A percentile compares a stretch with the other conserved stretches of the same genome.
phyloP scores from a whole-genome alignment of 768 basidiomycete species.

The Mycena galericulata region DNA sequence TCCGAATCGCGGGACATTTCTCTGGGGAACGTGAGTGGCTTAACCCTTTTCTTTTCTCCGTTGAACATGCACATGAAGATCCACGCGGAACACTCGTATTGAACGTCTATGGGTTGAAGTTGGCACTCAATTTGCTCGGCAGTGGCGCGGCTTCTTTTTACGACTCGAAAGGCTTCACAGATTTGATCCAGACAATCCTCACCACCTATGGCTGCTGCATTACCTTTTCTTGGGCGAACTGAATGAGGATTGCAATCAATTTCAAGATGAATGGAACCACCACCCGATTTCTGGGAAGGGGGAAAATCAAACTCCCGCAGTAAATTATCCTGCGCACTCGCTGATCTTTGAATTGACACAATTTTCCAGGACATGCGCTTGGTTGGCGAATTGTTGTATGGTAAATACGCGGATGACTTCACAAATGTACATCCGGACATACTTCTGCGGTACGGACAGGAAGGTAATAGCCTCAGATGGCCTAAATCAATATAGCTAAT shows the following conservation, averaged over 20 bases:
- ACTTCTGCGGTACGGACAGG: background rate
- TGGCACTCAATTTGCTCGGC: background rate
- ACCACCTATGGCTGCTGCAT: background rate
- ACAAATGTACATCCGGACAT: background rate
- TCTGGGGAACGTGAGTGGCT: background rate
- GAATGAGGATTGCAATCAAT: background rate
- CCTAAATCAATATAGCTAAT: background rate
- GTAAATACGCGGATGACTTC: background rate
- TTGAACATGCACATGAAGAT: background rate
- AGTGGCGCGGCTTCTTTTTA: background rate
- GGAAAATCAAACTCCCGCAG: background rate
- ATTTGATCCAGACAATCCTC: background rate
- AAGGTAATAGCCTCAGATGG: background rate
- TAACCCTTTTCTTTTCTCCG: background rate
- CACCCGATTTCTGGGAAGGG: background rate
- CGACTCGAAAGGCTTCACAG: background rate
- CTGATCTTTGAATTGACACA: background rate
- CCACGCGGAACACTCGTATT: background rate
- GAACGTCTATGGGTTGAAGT: conserved; percentile 6
- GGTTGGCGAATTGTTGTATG: background rate
- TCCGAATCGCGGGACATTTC: conserved; percentile 3
- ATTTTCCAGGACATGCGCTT: background rate
- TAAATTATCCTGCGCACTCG: background rate
- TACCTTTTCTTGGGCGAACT: background rate
- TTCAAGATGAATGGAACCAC: background rate